Conservation (phyloP, 2,329 filamentous ascomycete species). For the Triangularia setosa region DNA sequence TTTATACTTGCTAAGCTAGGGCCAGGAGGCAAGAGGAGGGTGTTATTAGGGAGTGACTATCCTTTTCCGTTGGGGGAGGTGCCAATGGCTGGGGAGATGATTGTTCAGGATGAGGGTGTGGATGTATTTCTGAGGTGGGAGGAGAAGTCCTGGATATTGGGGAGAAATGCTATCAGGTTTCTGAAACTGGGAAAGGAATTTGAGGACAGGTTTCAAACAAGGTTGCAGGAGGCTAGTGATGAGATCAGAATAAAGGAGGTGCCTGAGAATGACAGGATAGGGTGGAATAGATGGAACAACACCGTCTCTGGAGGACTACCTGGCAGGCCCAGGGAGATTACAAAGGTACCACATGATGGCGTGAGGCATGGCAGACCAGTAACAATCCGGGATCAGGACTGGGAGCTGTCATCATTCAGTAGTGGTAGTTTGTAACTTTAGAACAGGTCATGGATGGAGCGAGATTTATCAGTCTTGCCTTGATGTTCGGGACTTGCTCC, state of each 20-base stretch:
- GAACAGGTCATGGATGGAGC: no score
- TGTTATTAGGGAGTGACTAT: slow-evolving; percentile 35
- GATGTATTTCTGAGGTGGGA: slow-evolving; percentile 31
- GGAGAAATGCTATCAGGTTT: slow-evolving; percentile 33
- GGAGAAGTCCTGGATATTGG: slow-evolving; percentile 31
- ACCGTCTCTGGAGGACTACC: neutral
- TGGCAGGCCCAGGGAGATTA: neutral
- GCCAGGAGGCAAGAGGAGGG: slow-evolving; percentile 25
- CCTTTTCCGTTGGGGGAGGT: slow-evolving; percentile 36
- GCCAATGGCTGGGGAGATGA: slow-evolving; percentile 33
- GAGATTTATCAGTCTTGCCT: no score
- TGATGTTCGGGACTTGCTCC: no score
- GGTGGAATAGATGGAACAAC: neutral
- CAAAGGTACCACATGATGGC: neutral
- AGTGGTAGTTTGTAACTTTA: slow-evolving; percentile 4
- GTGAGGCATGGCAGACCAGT: neutral
- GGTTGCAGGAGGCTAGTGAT: slow-evolving; percentile 21
- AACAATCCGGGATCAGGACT: slow-evolving; percentile 6
- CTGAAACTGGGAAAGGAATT: slow-evolving; percentile 29
- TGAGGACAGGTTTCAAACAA: slow-evolving; percentile 24
- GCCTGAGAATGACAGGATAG: neutral
- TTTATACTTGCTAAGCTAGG: slow-evolving; percentile 33
- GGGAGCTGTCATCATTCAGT: slow-evolving; percentile 5
- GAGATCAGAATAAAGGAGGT: neutral
- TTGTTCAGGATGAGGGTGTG: slow-evolving; percentile 28